Evolutionary conservation across 2,329 filamentous ascomycete genomes (phyloP), one percentile per base, ranked within the genome.

Genomic region (Whalleya microplaca): DNA sequence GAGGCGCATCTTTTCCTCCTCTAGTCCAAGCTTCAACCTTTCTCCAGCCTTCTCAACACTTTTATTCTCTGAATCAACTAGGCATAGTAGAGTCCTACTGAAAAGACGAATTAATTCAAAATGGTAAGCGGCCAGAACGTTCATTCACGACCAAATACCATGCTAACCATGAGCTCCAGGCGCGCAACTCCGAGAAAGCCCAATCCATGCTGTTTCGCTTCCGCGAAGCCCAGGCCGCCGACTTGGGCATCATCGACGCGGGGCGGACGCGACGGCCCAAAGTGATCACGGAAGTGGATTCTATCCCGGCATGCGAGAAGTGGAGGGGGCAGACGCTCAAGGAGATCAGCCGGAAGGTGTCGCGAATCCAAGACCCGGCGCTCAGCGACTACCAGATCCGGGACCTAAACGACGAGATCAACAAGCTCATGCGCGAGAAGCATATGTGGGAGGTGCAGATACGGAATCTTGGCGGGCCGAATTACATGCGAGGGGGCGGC

Each of bases 151-250:
- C 32, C 9, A 37, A 16, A 37, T 3, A 37, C 32, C 21, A 10
- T 21, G 42, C 29, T 45, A 41, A 55, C 32, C 14, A 14, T 5
- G 2, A 42, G 7, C 20, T 37, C 40, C 66, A 92, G 94, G 93
- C 94, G 71, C 94, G 94, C 72, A 97, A 98, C 76, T 94, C 91
- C 45, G 94, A 98, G 84, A 99, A 98, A 77, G 94, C 95, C 70
- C 95, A 99, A 81, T 97, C 93, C 46, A 99, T 99, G 94, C 94
- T 99, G 76, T 99, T 97, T 81, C 94, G 95, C 82, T 99, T 99
- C 82, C 92, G 95, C 75, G 95, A 96, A 71, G 91, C 94, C 68
- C 95, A 69, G 42, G 67, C 66, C 6, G 67, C 67, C 63, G 93
- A 97, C 78, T 84, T 97, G 46, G 94, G 94, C 71, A 97, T 98